Base-by-base conservation (phyloP, 2,329 filamentous ascomycete genomes). In the Fusarium brachygibbosum region DNA sequence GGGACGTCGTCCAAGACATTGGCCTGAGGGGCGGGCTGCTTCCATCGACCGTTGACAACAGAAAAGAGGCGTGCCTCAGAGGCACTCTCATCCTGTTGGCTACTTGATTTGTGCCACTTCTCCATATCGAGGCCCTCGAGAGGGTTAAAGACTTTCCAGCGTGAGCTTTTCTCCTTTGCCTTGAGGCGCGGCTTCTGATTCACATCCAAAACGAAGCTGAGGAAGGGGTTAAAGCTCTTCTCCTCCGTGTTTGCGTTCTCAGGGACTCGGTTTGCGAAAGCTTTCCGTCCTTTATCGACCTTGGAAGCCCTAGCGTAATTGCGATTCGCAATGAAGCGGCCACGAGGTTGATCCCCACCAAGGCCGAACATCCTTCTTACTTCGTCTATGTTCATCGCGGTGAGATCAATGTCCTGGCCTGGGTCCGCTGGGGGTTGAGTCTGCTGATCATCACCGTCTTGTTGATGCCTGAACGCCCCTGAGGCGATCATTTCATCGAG, bases 41-140 rank as follows among this genome's bases (percentile, higher is more conserved):
- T 38, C 34, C n/a, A 21, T 17, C 46, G 50, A n/a, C 54, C 48
- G 6, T 62, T 54, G 35, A 53, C 45, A 5, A 48, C 25, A 21
- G 50, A 55, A 41, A 74, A 70, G 23, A 74, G 53, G 11, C 57
- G 58, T n/a, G 45, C 19, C 10, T 23, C 35, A 32, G 29, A 45
- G 5, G 34, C 16, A 3, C 35, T 23, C 17, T 37, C 13, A 19
- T 35, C 10, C 21, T 25, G 46, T n/a, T 37, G n/a, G n/a, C 29
- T 54, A 4, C 28, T 53, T 12, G 41, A 54, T 14, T 35, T 23
- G 13, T 57, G 54, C 71, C 71, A 74, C 34, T 72, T 65, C 13
- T 53, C 41, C 69, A 74, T 72, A 28, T 69, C 54, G 19, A 74
- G 25, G 28, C 35, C 40, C 28, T 74, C 56, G 19, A 74, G 59